Base-by-base conservation (phyloP, 2,329 filamentous ascomycete species). In the Westerdykella sp. region DNA sequence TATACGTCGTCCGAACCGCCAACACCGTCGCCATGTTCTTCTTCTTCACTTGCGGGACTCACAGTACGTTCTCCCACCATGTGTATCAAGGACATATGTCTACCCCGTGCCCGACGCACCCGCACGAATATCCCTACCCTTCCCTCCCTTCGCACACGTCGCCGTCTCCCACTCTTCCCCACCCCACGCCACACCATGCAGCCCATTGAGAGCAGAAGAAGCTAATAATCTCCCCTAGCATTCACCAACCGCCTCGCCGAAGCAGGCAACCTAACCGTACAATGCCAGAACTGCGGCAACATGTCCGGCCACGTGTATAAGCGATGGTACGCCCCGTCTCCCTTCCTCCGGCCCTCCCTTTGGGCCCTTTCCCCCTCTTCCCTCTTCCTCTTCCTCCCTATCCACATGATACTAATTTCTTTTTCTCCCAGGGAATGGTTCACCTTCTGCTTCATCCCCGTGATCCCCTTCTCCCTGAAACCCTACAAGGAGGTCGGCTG, bases 361-460 rank as follows among this genome's bases (percentile, higher is more conserved):
- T 28, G 40, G 16, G 39, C 25, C 34, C 14, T 39, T n/a, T n/a
- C n/a, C 23, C 28, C 23, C 16, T 42, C 28, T 41, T 22, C 40
- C 41, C 6, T 42, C 44, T 38, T 31, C 35, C 44, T 30, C 21
- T 28, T 14, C 9, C 6, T 21, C 39, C 16, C 31, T 40, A 28
- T 18, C 25, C 12, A 21, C 22, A 40, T 22, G 16, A 31, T 37
- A 28, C 31, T 38, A 36, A 41, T 37, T 3, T 28, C 25, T 28
- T 12, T 18, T 30, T 2, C 25, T 22, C n/a, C 13, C 39, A 69
- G 67, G 68, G 62, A 73, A 34, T 88, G 84, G 82, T 89, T 89
- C 59, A 89, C 85, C 5, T 81, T 89, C 59, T 89, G 85, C 73
- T 88, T 85, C 67, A 68, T 88, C 41, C 85, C 85, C 39, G 66